These are phyloP conservation scores for Collybia sp. DNA, from an alignment of 768 basidiomycete genomes.

Conservation along the genomic window DNA sequence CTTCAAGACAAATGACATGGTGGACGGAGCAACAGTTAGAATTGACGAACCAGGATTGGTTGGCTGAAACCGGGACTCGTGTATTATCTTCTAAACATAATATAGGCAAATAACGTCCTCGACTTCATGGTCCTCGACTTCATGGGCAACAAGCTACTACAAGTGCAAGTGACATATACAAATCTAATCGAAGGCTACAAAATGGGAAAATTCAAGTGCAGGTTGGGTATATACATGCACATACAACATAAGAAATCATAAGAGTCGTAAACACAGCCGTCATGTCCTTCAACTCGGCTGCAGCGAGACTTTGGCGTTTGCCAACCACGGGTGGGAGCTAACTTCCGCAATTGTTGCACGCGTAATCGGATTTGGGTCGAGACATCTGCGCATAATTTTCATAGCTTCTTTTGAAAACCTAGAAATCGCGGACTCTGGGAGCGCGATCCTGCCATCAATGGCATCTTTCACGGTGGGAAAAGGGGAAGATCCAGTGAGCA, in stretches of 20 bases:
- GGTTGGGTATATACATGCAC: constrained; percentile 1
- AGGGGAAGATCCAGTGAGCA: constrained; percentile 89
- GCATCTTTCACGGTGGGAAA: constrained; percentile 86
- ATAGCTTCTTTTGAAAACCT: constrained; percentile 45
- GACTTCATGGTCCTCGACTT: no score
- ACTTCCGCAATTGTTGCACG: constrained; percentile 83
- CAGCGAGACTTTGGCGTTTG: constrained; percentile 1
- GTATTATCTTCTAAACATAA: background rate
- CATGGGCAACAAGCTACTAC: no score
- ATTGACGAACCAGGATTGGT: constrained; percentile 17
- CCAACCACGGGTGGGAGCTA: constrained; percentile 80
- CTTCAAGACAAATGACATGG: constrained; percentile 46
- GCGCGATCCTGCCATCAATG: constrained; percentile 56
- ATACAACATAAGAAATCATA: background rate
- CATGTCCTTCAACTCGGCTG: background rate
- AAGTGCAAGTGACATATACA: background rate
- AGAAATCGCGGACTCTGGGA: constrained; percentile 35
- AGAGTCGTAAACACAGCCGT: no score
- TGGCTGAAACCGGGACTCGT: constrained; percentile 17
- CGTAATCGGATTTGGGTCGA: constrained; percentile 78
- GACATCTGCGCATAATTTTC: constrained; percentile 68
- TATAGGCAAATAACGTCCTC: no score
- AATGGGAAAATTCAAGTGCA: background rate
- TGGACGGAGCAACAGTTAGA: constrained; percentile 16
- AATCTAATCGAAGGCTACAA: constrained; percentile 4